phyloP scores from a whole-genome alignment of 345 rosid species.

The Syzygium aqueum region DNA sequence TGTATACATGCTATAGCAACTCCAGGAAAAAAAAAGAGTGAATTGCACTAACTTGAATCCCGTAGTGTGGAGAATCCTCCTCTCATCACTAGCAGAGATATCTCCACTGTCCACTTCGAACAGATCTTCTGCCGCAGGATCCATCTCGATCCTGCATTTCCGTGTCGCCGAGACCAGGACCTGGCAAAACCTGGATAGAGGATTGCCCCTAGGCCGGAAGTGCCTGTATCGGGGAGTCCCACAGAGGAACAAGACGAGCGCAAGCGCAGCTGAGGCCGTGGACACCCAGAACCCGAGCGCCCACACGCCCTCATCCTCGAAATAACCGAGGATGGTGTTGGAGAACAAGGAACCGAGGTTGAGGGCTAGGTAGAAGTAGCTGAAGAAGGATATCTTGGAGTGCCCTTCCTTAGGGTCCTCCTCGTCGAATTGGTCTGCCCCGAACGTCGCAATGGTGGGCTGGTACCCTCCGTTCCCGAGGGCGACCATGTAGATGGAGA shows the following conservation, averaged over 20 bases:
- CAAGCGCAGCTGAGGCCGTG: slow-evolving; percentile 64
- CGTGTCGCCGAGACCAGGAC: slow-evolving; percentile 65
- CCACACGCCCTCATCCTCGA: slow-evolving; percentile 86
- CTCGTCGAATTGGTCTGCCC: slow-evolving; percentile 95
- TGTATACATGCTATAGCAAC: no score
- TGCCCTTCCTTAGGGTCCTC: slow-evolving; percentile 72
- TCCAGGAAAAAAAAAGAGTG: neutral
- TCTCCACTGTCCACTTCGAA: slow-evolving; percentile 27
- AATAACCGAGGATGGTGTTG: slow-evolving; percentile 76
- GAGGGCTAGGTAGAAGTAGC: slow-evolving; percentile 88
- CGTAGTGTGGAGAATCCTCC: slow-evolving; percentile 65
- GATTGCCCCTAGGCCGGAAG: slow-evolving; percentile 69
- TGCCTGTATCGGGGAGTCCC: slow-evolving; percentile 83
- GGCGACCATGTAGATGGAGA: slow-evolving; percentile 71
- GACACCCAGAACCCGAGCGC: slow-evolving; percentile 83
- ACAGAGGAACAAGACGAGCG: slow-evolving; percentile 51
- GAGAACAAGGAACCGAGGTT: slow-evolving; percentile 93
- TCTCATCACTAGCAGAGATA: slow-evolving; percentile 14
- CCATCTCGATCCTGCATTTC: slow-evolving; percentile 37
- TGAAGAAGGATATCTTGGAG: slow-evolving; percentile 81
- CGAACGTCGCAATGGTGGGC: slow-evolving; percentile 89
- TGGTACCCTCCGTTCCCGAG: slow-evolving; percentile 96
- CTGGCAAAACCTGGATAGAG: slow-evolving; percentile 70
- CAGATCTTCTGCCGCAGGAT: slow-evolving; percentile 22
- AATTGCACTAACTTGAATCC: slow-evolving; percentile 53